Conservation (phyloP, 73 alveolate genomes). For the Symbiodinium pilosum region DNA sequence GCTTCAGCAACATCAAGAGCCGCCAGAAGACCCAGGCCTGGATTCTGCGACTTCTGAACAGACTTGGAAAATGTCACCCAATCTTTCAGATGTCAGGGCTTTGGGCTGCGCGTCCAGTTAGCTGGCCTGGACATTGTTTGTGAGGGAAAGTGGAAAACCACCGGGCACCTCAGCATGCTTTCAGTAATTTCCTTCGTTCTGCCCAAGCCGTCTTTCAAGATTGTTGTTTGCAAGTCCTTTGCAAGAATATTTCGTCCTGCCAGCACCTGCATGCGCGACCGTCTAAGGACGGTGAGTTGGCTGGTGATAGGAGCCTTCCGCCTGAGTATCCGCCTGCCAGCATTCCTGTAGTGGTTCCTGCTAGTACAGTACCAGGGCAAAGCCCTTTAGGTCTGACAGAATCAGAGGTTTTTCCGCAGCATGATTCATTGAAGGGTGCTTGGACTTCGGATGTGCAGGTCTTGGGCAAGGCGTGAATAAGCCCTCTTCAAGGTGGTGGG, state of each 20-base stretch:
- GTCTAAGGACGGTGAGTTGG: background rate
- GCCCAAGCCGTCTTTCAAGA: no score
- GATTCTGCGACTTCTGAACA: background rate
- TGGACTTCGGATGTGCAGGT: no score
- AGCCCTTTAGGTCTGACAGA: no score
- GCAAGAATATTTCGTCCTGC: no score
- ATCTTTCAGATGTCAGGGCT: background rate
- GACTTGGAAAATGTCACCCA: no score
- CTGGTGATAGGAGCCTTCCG: background rate
- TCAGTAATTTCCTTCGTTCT: no score
- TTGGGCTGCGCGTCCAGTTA: background rate
- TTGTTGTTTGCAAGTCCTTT: no score
- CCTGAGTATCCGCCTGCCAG: no score
- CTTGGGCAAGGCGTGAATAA: background rate
- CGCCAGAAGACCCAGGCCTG: background rate
- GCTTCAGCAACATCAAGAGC: background rate
- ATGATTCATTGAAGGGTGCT: background rate
- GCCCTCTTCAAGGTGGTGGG: no score
- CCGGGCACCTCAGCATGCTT: background rate
- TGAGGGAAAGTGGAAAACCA: background rate
- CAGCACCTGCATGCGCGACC: no score
- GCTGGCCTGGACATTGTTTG: background rate
- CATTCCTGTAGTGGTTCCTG: no score
- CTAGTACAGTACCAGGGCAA: no score
- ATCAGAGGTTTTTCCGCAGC: background rate